phyloP scores from a whole-genome alignment of 2,329 filamentous ascomycete species.

The Fusarium illudens region DNA sequence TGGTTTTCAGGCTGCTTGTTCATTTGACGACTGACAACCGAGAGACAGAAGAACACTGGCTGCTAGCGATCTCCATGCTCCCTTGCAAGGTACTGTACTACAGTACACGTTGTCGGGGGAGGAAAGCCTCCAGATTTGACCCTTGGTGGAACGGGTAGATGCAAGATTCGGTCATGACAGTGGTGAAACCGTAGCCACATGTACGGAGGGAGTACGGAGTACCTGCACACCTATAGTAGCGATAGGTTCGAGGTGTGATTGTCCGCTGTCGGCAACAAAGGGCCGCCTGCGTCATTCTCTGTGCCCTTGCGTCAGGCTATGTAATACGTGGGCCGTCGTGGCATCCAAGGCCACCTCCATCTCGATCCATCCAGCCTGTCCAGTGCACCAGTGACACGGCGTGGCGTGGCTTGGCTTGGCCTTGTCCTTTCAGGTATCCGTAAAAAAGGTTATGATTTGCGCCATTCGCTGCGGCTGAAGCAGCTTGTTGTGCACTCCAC shows the following conservation, averaged over 20 bases:
- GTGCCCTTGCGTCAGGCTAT: constrained; percentile 18
- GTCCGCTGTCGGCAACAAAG: not conserved
- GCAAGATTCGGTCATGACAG: constrained; percentile 14
- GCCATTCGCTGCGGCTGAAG: not conserved
- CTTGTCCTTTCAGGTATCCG: not conserved
- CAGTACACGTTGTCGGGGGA: not conserved
- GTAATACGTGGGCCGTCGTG: constrained; percentile 7
- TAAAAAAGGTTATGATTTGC: not conserved
- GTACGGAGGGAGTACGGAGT: constrained; percentile 1
- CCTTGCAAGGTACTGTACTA: not conserved
- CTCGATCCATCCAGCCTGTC: constrained; percentile 16
- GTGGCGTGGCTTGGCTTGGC: too few species aligned
- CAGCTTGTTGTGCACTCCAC: not conserved
- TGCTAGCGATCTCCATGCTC: not conserved
- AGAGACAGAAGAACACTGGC: not conserved
- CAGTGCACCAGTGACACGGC: constrained; percentile 3
- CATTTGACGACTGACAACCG: not conserved
- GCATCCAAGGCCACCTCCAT: constrained; percentile 14
- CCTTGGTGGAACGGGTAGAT: constrained; percentile 1
- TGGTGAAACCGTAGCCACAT: constrained; percentile 29
- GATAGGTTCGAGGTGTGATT: constrained; percentile 13
- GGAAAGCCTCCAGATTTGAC: not conserved
- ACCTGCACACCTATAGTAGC: too few species aligned
- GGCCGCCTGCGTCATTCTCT: constrained; percentile 16
- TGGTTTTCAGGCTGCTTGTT: constrained; percentile 7